Evolutionary conservation across 192 early-diverging fungal genomes (phyloP), one percentile per base, ranked within the genome.

Genomic region (Coemansia sp.): DNA sequence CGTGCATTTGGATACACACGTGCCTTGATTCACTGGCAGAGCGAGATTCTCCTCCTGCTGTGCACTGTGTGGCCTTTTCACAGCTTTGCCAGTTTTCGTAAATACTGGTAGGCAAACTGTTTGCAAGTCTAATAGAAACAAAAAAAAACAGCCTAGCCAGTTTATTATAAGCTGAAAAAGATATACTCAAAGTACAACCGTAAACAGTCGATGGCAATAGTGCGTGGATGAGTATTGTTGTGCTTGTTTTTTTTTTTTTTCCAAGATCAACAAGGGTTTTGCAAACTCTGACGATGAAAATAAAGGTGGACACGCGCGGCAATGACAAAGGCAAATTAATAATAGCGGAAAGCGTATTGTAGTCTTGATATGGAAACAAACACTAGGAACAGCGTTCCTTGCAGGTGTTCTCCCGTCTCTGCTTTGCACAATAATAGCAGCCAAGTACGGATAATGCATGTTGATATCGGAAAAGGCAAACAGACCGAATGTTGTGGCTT

Each of bases 361-460:
- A 2, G 19, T 25, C 48, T 51, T 51, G 48, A 21, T 51, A 27
- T 21, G 51, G 10, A 29, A 25, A 14, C 51, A 53, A 53, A 53
- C 8, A 29, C 27, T 29, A 53, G 51, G 51, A 10, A 10, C 48
- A 51, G 48, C 23, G 51, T 53, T 53, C 51, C 51, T 53, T 53
- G 51, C 51, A 29, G 51, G 51, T 29, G 27, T 53, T 53, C 51
- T 53, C 51, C 51, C 25, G 51, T 53, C 27, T 29, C 25, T 25
- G 12, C 27, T 53, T 53, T 19, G 19, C 23, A 25, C 23, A 15
- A 25, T 51, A 21, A 8, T 10, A 51, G 19, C 23, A 14, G 19
- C 21, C 51, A 27, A 53, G 51, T n/a, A 14, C 23, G 27, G 51
- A 53, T 25, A 53, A 53, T 53, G 25, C 10, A 29, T 14, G 51